Evolutionary conservation across 2,329 filamentous ascomycete genomes (phyloP).

Genomic region (Paracorniculantispora psalliotae): DNA sequence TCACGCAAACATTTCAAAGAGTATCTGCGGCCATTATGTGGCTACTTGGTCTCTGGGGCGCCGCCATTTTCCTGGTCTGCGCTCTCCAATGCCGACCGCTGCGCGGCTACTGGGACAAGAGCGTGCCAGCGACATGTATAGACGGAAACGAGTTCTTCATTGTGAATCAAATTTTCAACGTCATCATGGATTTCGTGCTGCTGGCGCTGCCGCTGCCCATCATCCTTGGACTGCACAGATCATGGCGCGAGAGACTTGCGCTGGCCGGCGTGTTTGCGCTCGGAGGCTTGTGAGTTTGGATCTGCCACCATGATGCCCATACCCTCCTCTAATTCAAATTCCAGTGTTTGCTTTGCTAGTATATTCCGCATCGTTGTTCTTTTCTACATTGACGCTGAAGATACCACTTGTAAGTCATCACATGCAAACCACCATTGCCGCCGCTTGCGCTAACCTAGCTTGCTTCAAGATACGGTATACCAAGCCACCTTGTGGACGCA

Average conservation of each 20-base stretch:
- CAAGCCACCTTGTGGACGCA: not conserved
- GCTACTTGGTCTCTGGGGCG: not conserved
- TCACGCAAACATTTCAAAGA: not conserved
- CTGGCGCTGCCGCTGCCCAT: slow-evolving; percentile 6
- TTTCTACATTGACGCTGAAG: not conserved
- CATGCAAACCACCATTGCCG: too few species aligned
- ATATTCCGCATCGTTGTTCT: not conserved
- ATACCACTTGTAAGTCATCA: not conserved
- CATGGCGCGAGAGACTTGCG: not conserved
- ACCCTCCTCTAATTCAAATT: not conserved
- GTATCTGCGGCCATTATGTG: not conserved
- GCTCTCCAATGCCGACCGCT: not conserved
- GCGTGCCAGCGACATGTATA: not conserved
- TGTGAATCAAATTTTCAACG: slow-evolving; percentile 40
- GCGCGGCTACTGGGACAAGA: not conserved
- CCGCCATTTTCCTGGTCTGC: not conserved
- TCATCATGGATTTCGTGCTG: slow-evolving; percentile 47
- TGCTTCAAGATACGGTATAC: not conserved
- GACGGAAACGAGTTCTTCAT: not conserved
- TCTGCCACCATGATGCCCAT: not conserved
- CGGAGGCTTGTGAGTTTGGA: not conserved
- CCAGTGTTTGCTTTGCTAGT: not conserved
- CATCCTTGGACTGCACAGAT: not conserved
- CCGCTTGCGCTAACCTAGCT: not conserved
- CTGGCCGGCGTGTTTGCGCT: slow-evolving; percentile 1